Conservation (phyloP, 73 alveolate species). For the Paramecium bursaria region DNA sequence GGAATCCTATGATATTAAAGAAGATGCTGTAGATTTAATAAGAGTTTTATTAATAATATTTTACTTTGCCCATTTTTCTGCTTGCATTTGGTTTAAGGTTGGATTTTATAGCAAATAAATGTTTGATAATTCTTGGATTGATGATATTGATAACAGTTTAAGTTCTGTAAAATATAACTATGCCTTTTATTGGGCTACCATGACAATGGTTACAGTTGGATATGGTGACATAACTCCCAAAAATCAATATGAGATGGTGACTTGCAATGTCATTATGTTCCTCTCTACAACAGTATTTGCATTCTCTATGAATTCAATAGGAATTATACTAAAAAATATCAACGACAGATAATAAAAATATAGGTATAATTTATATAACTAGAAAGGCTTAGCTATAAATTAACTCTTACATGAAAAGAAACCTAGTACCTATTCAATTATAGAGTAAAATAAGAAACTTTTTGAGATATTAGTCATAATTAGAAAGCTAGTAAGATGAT, state of each 20-base stretch:
- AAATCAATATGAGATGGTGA: constrained; percentile 12
- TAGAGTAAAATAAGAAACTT: constrained; percentile 40
- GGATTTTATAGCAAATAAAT: not conserved
- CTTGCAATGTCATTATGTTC: not conserved
- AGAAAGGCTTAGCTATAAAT: not conserved
- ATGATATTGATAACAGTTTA: not conserved
- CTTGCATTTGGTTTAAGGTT: constrained; percentile 46
- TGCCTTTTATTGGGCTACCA: not conserved
- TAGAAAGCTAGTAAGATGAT: not conserved
- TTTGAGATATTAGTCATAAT: constrained; percentile 5
- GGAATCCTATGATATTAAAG: constrained; percentile 24
- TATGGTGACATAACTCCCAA: constrained; percentile 23
- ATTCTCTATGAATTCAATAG: not conserved
- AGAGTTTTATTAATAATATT: constrained; percentile 6
- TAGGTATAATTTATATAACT: no score
- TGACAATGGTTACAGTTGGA: constrained; percentile 23
- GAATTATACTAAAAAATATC: constrained; percentile 3
- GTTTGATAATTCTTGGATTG: no score
- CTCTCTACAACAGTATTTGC: not conserved
- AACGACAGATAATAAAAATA: not conserved
- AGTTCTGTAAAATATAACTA: not conserved
- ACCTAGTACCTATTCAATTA: constrained; percentile 7
- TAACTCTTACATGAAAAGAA: constrained; percentile 17
- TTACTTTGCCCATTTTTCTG: constrained; percentile 52
- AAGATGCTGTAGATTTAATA: constrained; percentile 37